Percentiles rank a stretch among this genome's conserved stretches.
Evolutionary conservation across 768 basidiomycete species (phyloP).

Genomic region (Hypholoma fasciculare): DNA sequence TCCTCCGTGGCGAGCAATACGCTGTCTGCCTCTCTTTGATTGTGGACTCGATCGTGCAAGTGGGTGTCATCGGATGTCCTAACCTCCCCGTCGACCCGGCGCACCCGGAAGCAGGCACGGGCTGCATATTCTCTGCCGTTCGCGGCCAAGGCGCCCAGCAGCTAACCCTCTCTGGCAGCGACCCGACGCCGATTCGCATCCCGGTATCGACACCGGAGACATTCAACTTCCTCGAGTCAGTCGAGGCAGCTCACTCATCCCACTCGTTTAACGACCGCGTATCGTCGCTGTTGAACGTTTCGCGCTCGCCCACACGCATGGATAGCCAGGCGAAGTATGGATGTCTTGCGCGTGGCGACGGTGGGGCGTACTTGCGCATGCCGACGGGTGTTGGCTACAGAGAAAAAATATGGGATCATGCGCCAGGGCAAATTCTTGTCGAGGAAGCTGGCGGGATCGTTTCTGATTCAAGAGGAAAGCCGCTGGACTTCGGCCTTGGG

Average conservation of each 20-base stretch:
- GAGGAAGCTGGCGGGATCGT: constrained; percentile 90
- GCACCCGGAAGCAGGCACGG: constrained; percentile 60
- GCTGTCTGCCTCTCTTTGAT: constrained; percentile 90
- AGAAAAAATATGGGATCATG: constrained; percentile 99
- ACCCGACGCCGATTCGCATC: constrained; percentile 54
- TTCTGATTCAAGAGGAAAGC: constrained; percentile 76
- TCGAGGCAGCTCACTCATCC: constrained; percentile 91
- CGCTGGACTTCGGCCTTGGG: constrained; percentile 85
- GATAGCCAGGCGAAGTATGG: constrained; percentile 97
- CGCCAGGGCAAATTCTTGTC: constrained; percentile 81
- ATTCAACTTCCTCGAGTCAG: constrained; percentile 84
- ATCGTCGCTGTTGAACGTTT: constrained; percentile 64
- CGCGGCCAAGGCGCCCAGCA: constrained; percentile 83
- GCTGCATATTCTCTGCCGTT: constrained; percentile 86
- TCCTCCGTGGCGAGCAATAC: constrained; percentile 90
- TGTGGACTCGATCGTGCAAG: constrained; percentile 71
- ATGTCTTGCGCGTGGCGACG: constrained; percentile 83
- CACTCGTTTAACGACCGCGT: constrained; percentile 81
- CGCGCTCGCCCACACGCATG: constrained; percentile 74
- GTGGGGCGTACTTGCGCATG: constrained; percentile 79
- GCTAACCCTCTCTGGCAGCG: constrained; percentile 52
- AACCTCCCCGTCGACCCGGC: constrained; percentile 69
- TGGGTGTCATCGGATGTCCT: constrained; percentile 91
- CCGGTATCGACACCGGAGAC: constrained; percentile 44
- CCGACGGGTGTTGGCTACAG: constrained; percentile 76